Conservation (phyloP, 2,329 filamentous ascomycete species). For the Aspergillus vadensis region DNA sequence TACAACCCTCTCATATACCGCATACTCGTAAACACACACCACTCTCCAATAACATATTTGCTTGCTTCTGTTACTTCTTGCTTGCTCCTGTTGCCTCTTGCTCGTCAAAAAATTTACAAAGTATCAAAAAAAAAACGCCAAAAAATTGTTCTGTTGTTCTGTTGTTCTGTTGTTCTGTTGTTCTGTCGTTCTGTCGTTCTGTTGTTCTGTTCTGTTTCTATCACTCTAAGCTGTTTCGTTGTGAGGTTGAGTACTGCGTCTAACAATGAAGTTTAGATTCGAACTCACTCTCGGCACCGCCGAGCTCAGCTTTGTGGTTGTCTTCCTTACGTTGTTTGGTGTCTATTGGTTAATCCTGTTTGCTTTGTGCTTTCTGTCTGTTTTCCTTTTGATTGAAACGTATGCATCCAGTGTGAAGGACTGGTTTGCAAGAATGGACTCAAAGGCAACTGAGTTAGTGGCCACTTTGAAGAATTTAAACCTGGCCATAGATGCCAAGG, state of each 20-base stretch:
- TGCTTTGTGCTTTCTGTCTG: constrained; percentile 18
- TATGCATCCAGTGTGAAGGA: too few species aligned
- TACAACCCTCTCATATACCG: constrained; percentile 19
- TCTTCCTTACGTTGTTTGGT: constrained; percentile 8
- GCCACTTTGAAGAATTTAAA: constrained; percentile 63
- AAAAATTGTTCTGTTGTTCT: background rate
- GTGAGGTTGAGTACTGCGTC: background rate
- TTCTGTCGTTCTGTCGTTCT: background rate
- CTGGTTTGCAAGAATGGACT: constrained; percentile 52
- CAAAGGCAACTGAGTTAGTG: constrained; percentile 57
- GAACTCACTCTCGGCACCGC: too few species aligned
- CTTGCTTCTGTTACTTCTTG: too few species aligned
- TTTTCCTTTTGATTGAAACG: constrained; percentile 1
- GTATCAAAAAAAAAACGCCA: too few species aligned
- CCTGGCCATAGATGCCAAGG: constrained; percentile 68
- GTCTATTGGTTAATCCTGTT: constrained; percentile 6
- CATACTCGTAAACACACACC: too few species aligned
- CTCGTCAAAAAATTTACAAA: too few species aligned
- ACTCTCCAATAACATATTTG: too few species aligned
- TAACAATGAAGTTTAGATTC: background rate
- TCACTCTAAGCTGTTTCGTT: background rate
- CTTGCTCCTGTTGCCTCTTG: too few species aligned
- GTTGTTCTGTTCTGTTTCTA: too few species aligned
- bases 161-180: too few species aligned
- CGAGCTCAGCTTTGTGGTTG: constrained; percentile 3